Conservation (phyloP, 2,329 filamentous ascomycete species). For the Fusarium pseudograminearum region DNA sequence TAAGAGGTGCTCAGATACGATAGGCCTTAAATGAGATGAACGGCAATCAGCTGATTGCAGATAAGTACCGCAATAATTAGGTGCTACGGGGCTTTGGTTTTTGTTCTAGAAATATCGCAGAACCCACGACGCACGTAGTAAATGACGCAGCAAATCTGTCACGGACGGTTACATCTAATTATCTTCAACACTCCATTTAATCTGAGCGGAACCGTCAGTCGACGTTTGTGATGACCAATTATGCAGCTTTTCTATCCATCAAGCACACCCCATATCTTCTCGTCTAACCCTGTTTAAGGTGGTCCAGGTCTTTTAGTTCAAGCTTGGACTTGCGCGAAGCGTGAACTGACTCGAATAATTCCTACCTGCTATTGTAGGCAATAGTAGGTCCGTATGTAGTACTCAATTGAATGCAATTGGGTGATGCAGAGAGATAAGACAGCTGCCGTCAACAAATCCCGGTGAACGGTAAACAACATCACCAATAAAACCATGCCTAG, state of each 20-base stretch:
- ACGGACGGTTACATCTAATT: conserved; percentile 7
- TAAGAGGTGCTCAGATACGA: background rate
- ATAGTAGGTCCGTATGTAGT: background rate
- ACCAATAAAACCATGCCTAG: background rate
- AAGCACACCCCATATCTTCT: conserved; percentile 10
- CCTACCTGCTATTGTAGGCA: background rate
- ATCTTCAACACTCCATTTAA: conserved; percentile 13
- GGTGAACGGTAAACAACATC: background rate
- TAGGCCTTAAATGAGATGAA: background rate
- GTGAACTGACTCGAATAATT: conserved; percentile 25
- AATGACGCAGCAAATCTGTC: conserved; percentile 29
- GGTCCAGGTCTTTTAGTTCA: conserved; percentile 10
- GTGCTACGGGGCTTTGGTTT: background rate
- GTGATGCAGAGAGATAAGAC: background rate
- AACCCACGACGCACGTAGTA: conserved; percentile 1
- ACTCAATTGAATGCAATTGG: background rate
- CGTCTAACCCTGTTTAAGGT: conserved; percentile 26
- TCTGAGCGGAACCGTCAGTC: conserved; percentile 29
- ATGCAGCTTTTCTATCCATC: conserved; percentile 9
- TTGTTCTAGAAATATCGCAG: conserved; percentile 25
- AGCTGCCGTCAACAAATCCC: background rate
- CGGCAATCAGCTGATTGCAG: background rate
- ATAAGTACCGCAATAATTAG: background rate
- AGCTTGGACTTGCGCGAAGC: conserved; percentile 14
- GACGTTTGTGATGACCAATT: conserved; percentile 22